Evolutionary conservation across 176 grass and related monocot genomes (phyloP).

Genomic region (Hsuehochloa calcarea): DNA sequence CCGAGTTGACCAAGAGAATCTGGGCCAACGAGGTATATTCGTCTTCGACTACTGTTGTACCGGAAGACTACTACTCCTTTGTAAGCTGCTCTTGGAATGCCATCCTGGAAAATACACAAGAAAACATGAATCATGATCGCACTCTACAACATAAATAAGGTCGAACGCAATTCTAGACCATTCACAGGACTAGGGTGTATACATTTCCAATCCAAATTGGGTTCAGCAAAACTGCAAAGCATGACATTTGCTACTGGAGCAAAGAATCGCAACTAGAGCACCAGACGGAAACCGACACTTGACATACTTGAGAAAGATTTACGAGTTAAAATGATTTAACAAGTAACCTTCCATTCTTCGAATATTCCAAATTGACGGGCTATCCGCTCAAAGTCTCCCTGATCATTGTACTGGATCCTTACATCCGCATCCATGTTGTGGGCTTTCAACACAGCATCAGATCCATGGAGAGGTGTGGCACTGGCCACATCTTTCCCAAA

Average conservation of each 20-base stretch:
- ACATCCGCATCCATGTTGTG: slow-evolving; percentile 66
- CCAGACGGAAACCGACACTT: background rate
- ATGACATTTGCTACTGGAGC: background rate
- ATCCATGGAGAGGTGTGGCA: slow-evolving; percentile 65
- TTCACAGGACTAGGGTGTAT: background rate
- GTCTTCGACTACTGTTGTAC: slow-evolving; percentile 56
- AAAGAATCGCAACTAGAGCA: slow-evolving; percentile 9
- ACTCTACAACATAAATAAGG: background rate
- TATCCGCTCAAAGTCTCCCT: slow-evolving; percentile 80
- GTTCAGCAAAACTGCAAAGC: background rate
- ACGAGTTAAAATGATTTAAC: background rate
- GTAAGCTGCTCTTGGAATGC: slow-evolving; percentile 87
- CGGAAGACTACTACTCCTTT: slow-evolving; percentile 93
- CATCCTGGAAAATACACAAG: slow-evolving; percentile 52
- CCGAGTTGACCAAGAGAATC: slow-evolving; percentile 67
- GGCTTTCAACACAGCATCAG: slow-evolving; percentile 65
- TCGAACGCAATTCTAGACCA: slow-evolving; percentile 23
- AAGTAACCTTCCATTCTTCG: slow-evolving; percentile 95
- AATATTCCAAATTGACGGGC: slow-evolving; percentile 96
- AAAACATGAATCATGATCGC: background rate
- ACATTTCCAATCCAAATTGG: background rate
- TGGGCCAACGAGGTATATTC: slow-evolving; percentile 63
- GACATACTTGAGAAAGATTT: background rate
- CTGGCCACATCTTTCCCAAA: slow-evolving; percentile 69
- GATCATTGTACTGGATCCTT: slow-evolving; percentile 72